phyloP scores from a whole-genome alignment of 73 alveolate species.

The Paramecium octaurelia region DNA sequence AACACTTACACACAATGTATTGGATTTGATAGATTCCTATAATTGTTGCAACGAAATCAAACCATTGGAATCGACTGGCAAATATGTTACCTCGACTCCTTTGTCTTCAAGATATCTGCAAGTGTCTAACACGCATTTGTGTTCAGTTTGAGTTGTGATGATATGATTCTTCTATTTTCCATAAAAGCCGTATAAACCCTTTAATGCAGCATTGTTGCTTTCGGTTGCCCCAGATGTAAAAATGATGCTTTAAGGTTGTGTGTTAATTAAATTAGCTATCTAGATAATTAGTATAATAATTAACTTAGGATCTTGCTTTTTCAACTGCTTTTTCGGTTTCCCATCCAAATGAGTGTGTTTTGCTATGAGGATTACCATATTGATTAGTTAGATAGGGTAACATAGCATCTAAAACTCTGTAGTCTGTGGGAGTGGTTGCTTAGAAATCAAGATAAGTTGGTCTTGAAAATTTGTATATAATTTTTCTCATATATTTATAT shows the following conservation, averaged over 20 bases:
- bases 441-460: constrained; percentile 76
- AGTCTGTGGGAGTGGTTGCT: constrained; percentile 88
- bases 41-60: constrained; percentile 66
- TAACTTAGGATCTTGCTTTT: constrained; percentile 79
- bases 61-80: constrained; percentile 95
- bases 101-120: constrained; percentile 94
- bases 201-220: constrained; percentile 94
- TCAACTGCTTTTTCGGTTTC: constrained; percentile 83
- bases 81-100: constrained; percentile 92
- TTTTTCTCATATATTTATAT: not conserved
- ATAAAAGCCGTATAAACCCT: constrained; percentile 89
- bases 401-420: constrained; percentile 86
- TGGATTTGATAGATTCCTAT: constrained; percentile 81
- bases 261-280: constrained; percentile 82
- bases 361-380: constrained; percentile 89
- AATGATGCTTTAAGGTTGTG: constrained; percentile 92
- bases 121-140: constrained; percentile 97
- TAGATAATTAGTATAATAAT: constrained; percentile 53
- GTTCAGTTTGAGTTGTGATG: constrained; percentile 95
- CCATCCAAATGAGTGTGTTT: constrained; percentile 86
- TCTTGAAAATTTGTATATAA: not conserved
- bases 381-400: constrained; percentile 77
- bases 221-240: constrained; percentile 99
- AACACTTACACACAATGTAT: constrained; percentile 90
- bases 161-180: constrained; percentile 87